Base-by-base conservation (phyloP, 352 stramenopile species). In the Thraustochytrium striatum region DNA sequence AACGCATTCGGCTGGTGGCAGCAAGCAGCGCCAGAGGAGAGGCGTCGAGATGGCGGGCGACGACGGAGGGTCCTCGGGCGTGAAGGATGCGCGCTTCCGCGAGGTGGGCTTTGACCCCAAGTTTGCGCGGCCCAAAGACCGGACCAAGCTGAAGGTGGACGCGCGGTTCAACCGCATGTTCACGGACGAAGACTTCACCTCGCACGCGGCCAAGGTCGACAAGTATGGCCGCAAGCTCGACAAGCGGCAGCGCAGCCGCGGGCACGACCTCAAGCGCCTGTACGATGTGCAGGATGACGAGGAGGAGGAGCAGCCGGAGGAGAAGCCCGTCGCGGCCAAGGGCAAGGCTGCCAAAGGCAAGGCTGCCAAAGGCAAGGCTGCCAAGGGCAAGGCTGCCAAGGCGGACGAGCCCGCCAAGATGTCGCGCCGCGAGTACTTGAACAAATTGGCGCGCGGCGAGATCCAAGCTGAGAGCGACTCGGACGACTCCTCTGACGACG, bases 391-490 rank as follows among this genome's bases (percentile, higher is more conserved):
- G 0, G 84, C 73, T 0, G 82, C 86, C 21, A 69, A 43, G 19
- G 9, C n/a, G 30, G 39, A 30, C 16, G 21, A 55, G 44, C 13
- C 47, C 28, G 43, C 61, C 11, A 52, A 68, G 57, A 55, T 65
- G 57, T 21, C 35, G 39, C 86, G 90, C 25, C 81, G 94, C n/a
- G 89, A 92, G 59, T 92, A 92, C 41, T 59, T 94, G 50, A 94
- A 93, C 82, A 87, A 85, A 57, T 92, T 93, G 86, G 90, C 90
- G 13, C 89, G 90, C 35, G 90, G 90, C 61, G 89, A 94, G 70
- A 81, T 94, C 1, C 83, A 72, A 36, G 85, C 79, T 2, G 86
- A 86, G 19, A 85, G 86, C 25, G 86, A 72, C 58, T 89, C 86
- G 38, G 84, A 88, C 44, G 86, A 85, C 5, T 84, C 87, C 44